Evolutionary conservation across 2,329 filamentous ascomycete genomes (phyloP), one percentile per base, ranked within the genome.

Genomic region (Didymella pomorum): DNA sequence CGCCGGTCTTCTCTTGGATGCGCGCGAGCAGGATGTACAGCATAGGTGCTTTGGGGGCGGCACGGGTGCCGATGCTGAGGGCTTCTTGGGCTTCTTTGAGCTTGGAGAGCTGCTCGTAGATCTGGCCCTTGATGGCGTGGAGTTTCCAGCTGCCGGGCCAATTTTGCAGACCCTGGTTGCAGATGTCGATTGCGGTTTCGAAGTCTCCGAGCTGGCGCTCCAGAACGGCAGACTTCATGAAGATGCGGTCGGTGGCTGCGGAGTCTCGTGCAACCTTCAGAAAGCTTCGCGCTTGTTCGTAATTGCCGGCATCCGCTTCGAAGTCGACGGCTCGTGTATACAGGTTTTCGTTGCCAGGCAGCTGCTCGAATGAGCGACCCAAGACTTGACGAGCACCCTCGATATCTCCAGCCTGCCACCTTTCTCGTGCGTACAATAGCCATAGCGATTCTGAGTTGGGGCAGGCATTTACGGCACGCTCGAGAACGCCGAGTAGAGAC

Each of bases 81-180:
- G 94, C 93, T 75, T 98, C 93, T 45, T 95, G 87, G 3, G 95
- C 95, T 77, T 95, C 91, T 0, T 90, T 88, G 14, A 90, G 80
- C 79, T 92, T 93, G 68, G 86, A 88, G 45, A 93, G 84, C 42
- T 88, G 85, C 72, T 97, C 91, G 82, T 99, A 99, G 62, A 98
- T 95, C 74, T 99, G 95, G 0, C 96, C 95, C 79, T 99, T 99
- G 82, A 97, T 91, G 91, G 98, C 97, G 89, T 94, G 97, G 23
- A 99, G 84, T 79, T 98, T 98, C 51, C 92, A 85, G 12, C 90
- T 87, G 43, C 88, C 86, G 0, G 95, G 94, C 80, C 96, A 99
- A 10, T 92, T 84, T 65, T 93, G 89, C 33, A 99, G 81, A 1
- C 90, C 95, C 73, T 96, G 89, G 59, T 93, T 92, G 42, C 91